Evolutionary conservation across 1,284 basidiomycete species (phyloP), one percentile per base, ranked within the genome.

Genomic region (Puccinia novopanici): DNA sequence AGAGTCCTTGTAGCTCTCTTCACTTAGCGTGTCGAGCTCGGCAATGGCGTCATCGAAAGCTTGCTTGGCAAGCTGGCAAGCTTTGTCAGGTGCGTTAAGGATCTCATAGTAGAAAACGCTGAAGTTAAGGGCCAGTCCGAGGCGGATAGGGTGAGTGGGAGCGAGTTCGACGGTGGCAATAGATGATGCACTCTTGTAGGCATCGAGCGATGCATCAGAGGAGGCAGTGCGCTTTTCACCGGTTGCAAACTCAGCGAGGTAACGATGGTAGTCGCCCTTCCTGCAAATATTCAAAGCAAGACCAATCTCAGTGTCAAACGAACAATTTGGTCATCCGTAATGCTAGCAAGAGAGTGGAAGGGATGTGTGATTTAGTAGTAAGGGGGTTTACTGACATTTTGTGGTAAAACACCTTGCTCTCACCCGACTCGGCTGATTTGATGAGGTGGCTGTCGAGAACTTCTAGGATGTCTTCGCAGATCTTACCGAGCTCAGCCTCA

Each of bases 191-290:
- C 85, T 84, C 85, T 87, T 87, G 86, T 87, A 87, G 48, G 87
- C 87, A 83, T 87, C 87, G 81, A 85, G 84, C 27, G 85, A 84
- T 34, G 85, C 84, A 82, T 85, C 84, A 45, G 85, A 84, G 17
- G 83, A 83, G 27, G 79, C 68, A 15, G 77, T 65, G 81, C 84
- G 84, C 24, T 83, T 83, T 22, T 83, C 86, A 80, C 87, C 87
- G 24, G 86, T 87, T 74, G 87, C 86, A 81, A 88, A 88, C 84
- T 88, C 87, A 82, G 87, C 87, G 79, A 88, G 86, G 87, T 88
- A 88, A 81, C 87, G 87, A 86, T 87, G 87, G 85, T 88, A 88
- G 85, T 88, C 87, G 75, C 87, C 87, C 86, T 88, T 87, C 85
- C 85, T 86, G 65, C 70, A 52, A 77, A 52, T n/a, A 42, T 50